phyloP scores from a whole-genome alignment of 2,329 filamentous ascomycete genomes.

The Fusarium musae region DNA sequence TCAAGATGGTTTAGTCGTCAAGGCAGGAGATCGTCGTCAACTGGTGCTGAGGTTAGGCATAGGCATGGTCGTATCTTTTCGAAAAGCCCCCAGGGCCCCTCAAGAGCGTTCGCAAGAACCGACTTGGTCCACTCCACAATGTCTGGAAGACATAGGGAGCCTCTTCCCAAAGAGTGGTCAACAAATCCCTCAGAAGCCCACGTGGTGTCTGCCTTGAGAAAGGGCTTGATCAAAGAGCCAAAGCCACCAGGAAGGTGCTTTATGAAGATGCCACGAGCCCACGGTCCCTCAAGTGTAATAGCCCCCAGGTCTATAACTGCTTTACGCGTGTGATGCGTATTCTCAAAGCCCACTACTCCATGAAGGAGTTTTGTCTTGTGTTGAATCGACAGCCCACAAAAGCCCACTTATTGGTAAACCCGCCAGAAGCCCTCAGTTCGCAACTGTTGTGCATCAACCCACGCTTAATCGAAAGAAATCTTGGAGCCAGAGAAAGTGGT shows the following conservation, averaged over 20 bases:
- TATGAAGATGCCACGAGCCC: conserved; percentile 52
- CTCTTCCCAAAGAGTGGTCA: conserved; percentile 50
- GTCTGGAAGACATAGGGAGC: conserved; percentile 28
- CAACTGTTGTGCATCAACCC: conserved; percentile 41
- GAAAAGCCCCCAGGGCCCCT: conserved; percentile 54
- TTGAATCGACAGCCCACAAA: conserved; percentile 68
- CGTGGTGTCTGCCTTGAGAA: conserved; percentile 42
- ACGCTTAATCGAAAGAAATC: conserved; percentile 72
- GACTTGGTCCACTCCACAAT: conserved; percentile 47
- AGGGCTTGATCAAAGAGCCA: conserved; percentile 49
- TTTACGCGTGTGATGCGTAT: conserved; percentile 56
- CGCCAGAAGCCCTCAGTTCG: conserved; percentile 58
- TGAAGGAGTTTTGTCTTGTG: conserved; percentile 51
- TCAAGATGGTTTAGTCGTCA: conserved; percentile 28
- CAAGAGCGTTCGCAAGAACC: conserved; percentile 51
- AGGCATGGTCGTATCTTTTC: conserved; percentile 35
- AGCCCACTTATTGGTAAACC: conserved; percentile 56
- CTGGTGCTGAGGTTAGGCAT: conserved; percentile 27
- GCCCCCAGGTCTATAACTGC: conserved; percentile 67
- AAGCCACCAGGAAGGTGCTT: conserved; percentile 32
- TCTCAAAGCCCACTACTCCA: conserved; percentile 64
- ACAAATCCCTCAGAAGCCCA: conserved; percentile 57
- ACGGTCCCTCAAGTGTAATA: conserved; percentile 53
- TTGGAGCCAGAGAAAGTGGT: conserved; percentile 74
- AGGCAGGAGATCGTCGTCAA: conserved; percentile 32